phyloP scores from a whole-genome alignment of 2,329 filamentous ascomycete genomes.

The Allantophomopsis lycopodina region DNA sequence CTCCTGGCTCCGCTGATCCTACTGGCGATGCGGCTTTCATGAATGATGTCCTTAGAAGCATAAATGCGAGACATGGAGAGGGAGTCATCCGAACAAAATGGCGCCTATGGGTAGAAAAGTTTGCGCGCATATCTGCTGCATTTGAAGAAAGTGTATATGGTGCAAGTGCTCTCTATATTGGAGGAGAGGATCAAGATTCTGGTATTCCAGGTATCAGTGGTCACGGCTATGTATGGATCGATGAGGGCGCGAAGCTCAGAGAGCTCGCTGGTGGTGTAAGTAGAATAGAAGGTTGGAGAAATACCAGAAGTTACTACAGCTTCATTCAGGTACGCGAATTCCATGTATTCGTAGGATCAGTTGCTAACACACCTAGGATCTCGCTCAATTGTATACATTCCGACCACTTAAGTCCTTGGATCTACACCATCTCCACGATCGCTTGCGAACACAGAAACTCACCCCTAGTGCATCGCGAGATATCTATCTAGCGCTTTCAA shows the following conservation, averaged over 20 bases:
- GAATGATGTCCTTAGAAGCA: slow-evolving; percentile 70
- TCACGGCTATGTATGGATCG: slow-evolving; percentile 91
- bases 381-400: slow-evolving; percentile 48
- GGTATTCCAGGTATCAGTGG: slow-evolving; percentile 49
- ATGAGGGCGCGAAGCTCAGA: slow-evolving; percentile 65
- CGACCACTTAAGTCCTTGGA: slow-evolving; percentile 70
- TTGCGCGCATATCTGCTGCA: slow-evolving; percentile 80
- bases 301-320: slow-evolving; percentile 87
- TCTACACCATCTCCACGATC: slow-evolving; percentile 84
- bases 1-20: slow-evolving; percentile 37
- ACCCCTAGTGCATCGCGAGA: slow-evolving; percentile 63
- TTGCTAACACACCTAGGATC: slow-evolving; percentile 37
- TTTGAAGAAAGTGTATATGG: slow-evolving; percentile 96
- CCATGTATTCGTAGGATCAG: background rate
- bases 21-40: slow-evolving; percentile 88
- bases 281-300: slow-evolving; percentile 92
- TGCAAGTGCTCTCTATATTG: slow-evolving; percentile 77
- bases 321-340: slow-evolving; percentile 61
- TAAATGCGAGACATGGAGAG: slow-evolving; percentile 76
- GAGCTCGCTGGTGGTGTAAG: slow-evolving; percentile 88
- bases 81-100: slow-evolving; percentile 84
- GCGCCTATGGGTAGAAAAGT: slow-evolving; percentile 88
- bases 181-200: slow-evolving; percentile 55
- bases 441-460: slow-evolving; percentile 70
- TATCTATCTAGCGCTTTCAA: slow-evolving; percentile 71